Base-by-base conservation (phyloP, 2,329 filamentous ascomycete species). In the Alternaria sp. region DNA sequence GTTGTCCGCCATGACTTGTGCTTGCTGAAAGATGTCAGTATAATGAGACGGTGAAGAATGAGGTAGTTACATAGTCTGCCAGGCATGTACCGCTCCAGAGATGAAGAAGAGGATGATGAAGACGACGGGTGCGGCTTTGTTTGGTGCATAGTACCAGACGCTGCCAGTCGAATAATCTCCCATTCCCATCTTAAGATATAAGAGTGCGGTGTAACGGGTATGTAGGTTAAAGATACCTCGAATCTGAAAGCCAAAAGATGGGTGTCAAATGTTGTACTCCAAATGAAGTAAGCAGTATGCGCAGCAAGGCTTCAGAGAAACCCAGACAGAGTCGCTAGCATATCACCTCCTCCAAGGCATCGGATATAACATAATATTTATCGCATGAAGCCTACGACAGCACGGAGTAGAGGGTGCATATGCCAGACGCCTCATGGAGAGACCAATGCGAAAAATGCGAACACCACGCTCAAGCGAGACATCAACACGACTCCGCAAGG, bases 1-100 rank as follows among this genome's bases (percentile, higher is more conserved):
- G 84, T 86, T 13, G 86, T 76, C 50, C 80, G 81, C 82, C 84
- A 88, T 63, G 81, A 84, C 61, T 83, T 84, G 68, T 86, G 85
- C 53, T 78, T 82, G 42, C 85, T 86, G 31, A 9, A 6, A 11
- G 21, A 17, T 11, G 39, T 42, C 28, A 37, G 44, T 37, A 39
- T 45, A 24, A 44, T 26, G 2, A 3, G 3, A 26, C 23, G 6
- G 9, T 5, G 13, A 33, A 10, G 29, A n/a, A 23, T 8, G 9
- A 36, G 24, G 14, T 31, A 78, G 82, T 76, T 72, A 88, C 86
- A 79, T 76, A 66, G 82, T 85, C 68, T 87, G 85, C 73, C 81
- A 87, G n/a, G 80, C 69, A 65, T 87, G 85, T 3, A 77, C 62
- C n/a, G 72, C 40, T 5, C 79, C 81, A 0, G 84, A 84, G 33